Base-by-base conservation (phyloP, 352 stramenopile genomes). In the Phytophthora citricola region DNA sequence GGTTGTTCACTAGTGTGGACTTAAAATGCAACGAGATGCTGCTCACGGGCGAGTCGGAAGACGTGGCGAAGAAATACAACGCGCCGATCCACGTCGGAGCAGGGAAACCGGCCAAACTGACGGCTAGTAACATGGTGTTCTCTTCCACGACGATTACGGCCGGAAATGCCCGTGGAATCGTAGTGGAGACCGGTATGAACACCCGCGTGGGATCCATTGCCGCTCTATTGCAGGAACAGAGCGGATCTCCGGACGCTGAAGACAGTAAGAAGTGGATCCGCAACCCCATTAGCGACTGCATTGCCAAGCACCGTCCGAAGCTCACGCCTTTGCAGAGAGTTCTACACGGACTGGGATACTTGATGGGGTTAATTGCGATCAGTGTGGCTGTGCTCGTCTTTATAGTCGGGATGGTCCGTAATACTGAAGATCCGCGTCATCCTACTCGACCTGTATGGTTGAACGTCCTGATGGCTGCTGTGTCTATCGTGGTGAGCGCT, bases 291-390 rank as follows among this genome's bases (percentile, higher is more conserved):
- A 50, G 62, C 0, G 61, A 78, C 9, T 92, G 79, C 39, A 73
- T 91, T 32, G 79, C 76, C 10, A 88, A 86, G 39, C 74, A 93
- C 59, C 76, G 76, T 27, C 82, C 85, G 9, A 93, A 91, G 70
- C 73, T 79, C 41, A 98, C 94, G 12, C 95, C 96, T 15, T 75
- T 99, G 29, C 94, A 98, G 63, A 59, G 83, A 11, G 71, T 69
- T 53, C 95, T 99, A 73, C 95, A 99, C 80, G 92, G 98, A 56
- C 85, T 99, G 39, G 96, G 96, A 12, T 87, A 98, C 17, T 80
- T 96, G 44, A 95, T 97, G 67, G 81, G 95, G 2, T 81, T 85
- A 20, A 95, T 97, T 55, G 85, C 82, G 11, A 68, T 98, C 14
- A 92, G 89, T 55, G 81, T 93, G 8, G 79, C 79, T 31, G 48